phyloP scores from a whole-genome alignment of 2,329 filamentous ascomycete species.

The Trichoderma atrobrunneum region DNA sequence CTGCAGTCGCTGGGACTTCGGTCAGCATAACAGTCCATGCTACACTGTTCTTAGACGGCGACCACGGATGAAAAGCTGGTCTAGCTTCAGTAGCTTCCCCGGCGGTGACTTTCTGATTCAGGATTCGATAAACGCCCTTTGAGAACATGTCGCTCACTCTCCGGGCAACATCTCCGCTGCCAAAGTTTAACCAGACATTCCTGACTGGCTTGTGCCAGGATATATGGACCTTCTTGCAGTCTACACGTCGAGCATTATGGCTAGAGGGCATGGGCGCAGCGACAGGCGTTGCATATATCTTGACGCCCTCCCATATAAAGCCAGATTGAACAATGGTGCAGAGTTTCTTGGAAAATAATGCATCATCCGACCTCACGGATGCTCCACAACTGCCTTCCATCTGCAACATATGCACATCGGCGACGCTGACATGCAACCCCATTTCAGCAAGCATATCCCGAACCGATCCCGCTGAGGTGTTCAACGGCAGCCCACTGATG shows the following conservation, averaged over 20 bases:
- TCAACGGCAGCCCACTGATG: slow-evolving; percentile 29
- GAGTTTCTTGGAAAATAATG: slow-evolving; percentile 7
- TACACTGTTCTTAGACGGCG: background rate
- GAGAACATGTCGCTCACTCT: background rate
- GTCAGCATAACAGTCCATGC: background rate
- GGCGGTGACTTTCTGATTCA: background rate
- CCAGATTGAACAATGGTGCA: background rate
- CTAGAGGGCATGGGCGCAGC: slow-evolving; percentile 27
- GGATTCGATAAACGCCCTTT: background rate
- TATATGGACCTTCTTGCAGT: slow-evolving; percentile 34
- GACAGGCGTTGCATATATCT: slow-evolving; percentile 1
- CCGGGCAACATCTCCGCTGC: background rate
- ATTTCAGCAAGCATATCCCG: background rate
- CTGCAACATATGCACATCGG: background rate
- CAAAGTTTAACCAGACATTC: slow-evolving; percentile 33
- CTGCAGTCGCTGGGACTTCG: background rate
- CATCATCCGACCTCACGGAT: background rate
- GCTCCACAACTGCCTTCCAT: background rate
- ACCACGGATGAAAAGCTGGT: background rate
- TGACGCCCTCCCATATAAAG: background rate
- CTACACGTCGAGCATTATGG: slow-evolving; percentile 28
- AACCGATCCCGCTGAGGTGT: slow-evolving; percentile 19
- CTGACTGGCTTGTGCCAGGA: slow-evolving; percentile 37
- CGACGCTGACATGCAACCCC: background rate
- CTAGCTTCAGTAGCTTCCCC: slow-evolving; percentile 16